Evolutionary conservation across 495 filamentous ascomycete species (phyloP).

Genomic region (Podospora anserina): DNA sequence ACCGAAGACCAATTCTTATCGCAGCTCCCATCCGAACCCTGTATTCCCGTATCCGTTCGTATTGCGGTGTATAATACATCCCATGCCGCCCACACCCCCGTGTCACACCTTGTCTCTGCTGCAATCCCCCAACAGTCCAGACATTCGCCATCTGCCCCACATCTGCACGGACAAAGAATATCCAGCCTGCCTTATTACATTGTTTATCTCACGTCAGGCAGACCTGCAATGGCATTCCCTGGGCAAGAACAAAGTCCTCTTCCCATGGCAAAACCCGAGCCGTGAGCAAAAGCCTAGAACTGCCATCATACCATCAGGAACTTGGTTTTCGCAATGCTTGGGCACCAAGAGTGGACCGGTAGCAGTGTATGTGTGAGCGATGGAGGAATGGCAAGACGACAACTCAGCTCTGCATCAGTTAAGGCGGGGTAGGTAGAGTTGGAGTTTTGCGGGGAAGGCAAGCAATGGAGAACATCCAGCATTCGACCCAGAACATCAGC

Average conservation of each 20-base stretch:
- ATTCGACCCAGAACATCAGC: not conserved
- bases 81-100: not conserved
- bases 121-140: not conserved
- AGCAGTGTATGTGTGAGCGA: not conserved
- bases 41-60: not conserved
- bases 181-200: not conserved
- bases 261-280: not conserved
- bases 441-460: not conserved
- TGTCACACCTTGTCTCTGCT: not conserved
- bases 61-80: not conserved
- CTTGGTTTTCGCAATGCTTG: not conserved
- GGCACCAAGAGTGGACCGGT: not conserved
- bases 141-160: not conserved
- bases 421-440: constrained; percentile 5
- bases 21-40: constrained; percentile 4
- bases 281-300: not conserved
- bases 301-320: not conserved
- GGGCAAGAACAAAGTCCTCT: not conserved
- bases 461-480: not conserved
- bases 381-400: not conserved
- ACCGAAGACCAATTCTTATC: not conserved
- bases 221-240: not conserved
- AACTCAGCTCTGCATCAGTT: not conserved
- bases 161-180: not conserved
- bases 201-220: not conserved